phyloP scores from a whole-genome alignment of 192 early-diverging fungal genomes.

The Geosiphon pyriformis region DNA sequence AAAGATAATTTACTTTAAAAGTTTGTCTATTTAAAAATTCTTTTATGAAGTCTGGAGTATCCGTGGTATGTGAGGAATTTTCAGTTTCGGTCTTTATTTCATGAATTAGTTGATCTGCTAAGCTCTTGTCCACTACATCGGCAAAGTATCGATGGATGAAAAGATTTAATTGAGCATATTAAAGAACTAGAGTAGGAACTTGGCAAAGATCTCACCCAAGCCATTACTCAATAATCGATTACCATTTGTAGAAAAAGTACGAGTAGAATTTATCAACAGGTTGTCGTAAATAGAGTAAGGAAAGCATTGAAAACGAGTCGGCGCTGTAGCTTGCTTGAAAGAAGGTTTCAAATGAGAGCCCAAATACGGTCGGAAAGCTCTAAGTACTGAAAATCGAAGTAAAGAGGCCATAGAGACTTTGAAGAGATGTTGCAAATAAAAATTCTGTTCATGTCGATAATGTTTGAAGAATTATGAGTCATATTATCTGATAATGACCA shows the following conservation, averaged over 20 bases:
- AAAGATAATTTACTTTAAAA: slow-evolving; percentile 42
- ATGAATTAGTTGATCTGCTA: slow-evolving; percentile 62
- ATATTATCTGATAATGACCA: no score
- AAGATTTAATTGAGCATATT: neutral
- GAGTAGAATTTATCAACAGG: neutral
- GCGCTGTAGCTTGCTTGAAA: neutral
- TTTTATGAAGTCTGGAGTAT: slow-evolving; percentile 61
- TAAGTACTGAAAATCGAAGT: no score
- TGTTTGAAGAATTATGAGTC: no score
- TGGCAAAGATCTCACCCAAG: neutral
- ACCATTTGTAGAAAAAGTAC: neutral
- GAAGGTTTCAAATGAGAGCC: neutral
- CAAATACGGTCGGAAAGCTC: no score
- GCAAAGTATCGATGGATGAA: neutral
- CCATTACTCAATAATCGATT: neutral
- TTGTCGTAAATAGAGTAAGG: neutral
- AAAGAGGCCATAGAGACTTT: no score
- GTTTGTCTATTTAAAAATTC: slow-evolving; percentile 60
- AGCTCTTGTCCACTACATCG: slow-evolving; percentile 56
- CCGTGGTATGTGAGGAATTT: slow-evolving; percentile 35
- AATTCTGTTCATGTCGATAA: no score
- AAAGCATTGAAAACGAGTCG: neutral
- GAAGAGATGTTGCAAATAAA: no score
- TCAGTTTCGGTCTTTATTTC: slow-evolving; percentile 74
- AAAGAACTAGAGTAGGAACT: neutral